Conservation (phyloP, 441 rosid species). For the Flueggea neowawraea region DNA sequence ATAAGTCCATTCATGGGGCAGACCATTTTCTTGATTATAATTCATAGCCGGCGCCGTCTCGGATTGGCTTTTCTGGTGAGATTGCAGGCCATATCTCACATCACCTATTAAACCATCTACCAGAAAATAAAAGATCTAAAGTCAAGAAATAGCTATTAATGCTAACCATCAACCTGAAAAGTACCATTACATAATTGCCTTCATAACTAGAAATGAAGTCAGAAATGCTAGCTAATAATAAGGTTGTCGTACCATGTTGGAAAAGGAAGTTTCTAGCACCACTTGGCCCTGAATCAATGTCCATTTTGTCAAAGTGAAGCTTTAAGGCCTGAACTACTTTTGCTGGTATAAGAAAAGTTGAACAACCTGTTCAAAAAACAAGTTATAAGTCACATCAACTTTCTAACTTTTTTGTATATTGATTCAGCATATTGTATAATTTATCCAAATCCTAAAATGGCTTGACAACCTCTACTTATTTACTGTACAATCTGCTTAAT, state of each 20-base stretch:
- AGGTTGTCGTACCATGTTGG: conserved; percentile 38
- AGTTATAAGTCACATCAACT: too few relatives aligned
- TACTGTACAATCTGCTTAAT: too few relatives aligned
- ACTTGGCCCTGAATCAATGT: conserved; percentile 42
- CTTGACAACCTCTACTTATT: too few relatives aligned
- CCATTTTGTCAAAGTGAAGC: conserved; percentile 67
- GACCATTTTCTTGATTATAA: conserved; percentile 36
- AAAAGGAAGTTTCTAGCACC: conserved; percentile 26
- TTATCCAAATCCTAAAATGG: too few relatives aligned
- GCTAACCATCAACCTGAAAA: conserved; percentile 25
- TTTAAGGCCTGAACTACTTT: conserved; percentile 72
- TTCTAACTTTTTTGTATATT: too few relatives aligned
- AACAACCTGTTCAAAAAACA: conserved; percentile 38
- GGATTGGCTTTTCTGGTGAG: conserved; percentile 34
- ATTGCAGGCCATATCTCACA: conserved; percentile 14
- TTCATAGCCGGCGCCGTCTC: conserved; percentile 35
- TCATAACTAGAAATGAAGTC: neutral
- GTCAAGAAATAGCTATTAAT: conserved; percentile 11
- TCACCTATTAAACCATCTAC: neutral
- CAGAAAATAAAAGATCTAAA: conserved; percentile 6
- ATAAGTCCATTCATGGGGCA: conserved; percentile 90
- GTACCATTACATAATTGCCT: neutral
- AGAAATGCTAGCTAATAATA: neutral
- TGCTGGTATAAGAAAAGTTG: conserved; percentile 76
- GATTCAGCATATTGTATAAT: too few relatives aligned